Base-by-base conservation (phyloP, 106 monocot species). In the Phalaenopsis equestris region DNA sequence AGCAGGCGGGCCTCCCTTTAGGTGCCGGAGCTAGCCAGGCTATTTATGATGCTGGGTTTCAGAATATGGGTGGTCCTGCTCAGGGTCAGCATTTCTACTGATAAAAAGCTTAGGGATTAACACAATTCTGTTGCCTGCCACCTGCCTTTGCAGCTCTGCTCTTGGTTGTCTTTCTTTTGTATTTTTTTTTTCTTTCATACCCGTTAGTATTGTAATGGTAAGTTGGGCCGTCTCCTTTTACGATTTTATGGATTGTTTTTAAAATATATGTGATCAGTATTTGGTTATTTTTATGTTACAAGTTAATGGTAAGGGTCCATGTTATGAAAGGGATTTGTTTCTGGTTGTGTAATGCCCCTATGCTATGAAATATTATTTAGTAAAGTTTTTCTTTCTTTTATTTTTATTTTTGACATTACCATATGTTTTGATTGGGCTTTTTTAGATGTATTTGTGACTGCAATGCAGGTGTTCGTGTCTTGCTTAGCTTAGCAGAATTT, bases 21-120 rank as follows among this genome's bases (percentile, higher is more conserved):
- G 84, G 84, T 45, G 90, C 84, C 3, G 92, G 87, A 57, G 76
- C 81, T 10, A 90, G 88, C 79, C 93, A 93, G 82, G 88, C 90
- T 3, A 90, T 93, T 67, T 94, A 94, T 61, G 88, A 94, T 74
- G 89, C 84, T 37, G 86, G 91, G 2, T 94, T 82, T 84, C 91
- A 79, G 65, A 89, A 79, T 39, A 73, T 82, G 41, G 81, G 84
- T n/a, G 81, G 84, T n/a, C 72, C 89, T 8, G 79, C 93, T 2
- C 93, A 93, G 87, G 30, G 21, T 38, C 70, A 70, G 70, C 70
- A 70, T 37, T 70, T 70, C 70, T 70, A 70, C 38, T 70, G 30
- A 14, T 64, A 64, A 64, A 30, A 8, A 64, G 12, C 52, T 39
- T 70, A 12, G 8, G 23, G 14, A 70, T 70, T 37, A 64, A 70